Conservation (phyloP, 768 basidiomycete genomes). For the Tylopilus rubrobrunneus region DNA sequence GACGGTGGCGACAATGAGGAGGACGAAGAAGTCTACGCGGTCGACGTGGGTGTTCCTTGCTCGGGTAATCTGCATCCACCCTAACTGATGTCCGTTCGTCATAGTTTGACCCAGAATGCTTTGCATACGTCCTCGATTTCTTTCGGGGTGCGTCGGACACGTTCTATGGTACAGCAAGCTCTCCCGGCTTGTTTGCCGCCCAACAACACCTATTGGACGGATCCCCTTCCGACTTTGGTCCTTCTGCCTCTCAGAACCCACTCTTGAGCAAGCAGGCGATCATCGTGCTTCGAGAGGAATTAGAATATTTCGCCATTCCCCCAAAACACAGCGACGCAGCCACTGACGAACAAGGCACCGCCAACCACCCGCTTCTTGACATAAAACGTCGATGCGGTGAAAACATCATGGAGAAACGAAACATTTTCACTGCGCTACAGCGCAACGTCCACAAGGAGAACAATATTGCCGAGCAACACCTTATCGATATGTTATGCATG, state of each 20-base stretch:
- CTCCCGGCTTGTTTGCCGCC: conserved; percentile 71
- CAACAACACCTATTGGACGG: conserved; percentile 78
- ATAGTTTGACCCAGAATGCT: conserved; percentile 97
- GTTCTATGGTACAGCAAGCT: conserved; percentile 83
- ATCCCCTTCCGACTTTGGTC: conserved; percentile 53
- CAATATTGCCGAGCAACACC: conserved; percentile 96
- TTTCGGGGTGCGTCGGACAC: conserved; percentile 82
- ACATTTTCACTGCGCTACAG: conserved; percentile 97
- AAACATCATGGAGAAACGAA: conserved; percentile 82
- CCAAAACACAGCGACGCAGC: conserved; percentile 57
- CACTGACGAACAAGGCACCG: conserved; percentile 76
- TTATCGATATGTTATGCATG: conserved; percentile 99
- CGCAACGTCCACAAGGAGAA: conserved; percentile 99
- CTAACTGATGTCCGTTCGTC: conserved; percentile 3
- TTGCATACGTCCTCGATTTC: conserved; percentile 89
- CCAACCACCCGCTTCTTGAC: conserved; percentile 72
- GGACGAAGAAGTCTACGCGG: conserved; percentile 89
- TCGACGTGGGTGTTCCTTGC: conserved; percentile 71
- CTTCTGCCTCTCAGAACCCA: conserved; percentile 79
- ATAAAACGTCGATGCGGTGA: conserved; percentile 85
- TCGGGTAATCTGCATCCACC: conserved; percentile 3
- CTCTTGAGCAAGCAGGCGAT: conserved; percentile 95
- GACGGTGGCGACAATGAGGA: conserved; percentile 74
- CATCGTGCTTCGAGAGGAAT: conserved; percentile 95
- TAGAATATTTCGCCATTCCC: conserved; percentile 98